Evolutionary conservation across 2,329 filamentous ascomycete species (phyloP), one percentile per base, ranked within the genome.

Genomic region (Nectriaceae sp.): DNA sequence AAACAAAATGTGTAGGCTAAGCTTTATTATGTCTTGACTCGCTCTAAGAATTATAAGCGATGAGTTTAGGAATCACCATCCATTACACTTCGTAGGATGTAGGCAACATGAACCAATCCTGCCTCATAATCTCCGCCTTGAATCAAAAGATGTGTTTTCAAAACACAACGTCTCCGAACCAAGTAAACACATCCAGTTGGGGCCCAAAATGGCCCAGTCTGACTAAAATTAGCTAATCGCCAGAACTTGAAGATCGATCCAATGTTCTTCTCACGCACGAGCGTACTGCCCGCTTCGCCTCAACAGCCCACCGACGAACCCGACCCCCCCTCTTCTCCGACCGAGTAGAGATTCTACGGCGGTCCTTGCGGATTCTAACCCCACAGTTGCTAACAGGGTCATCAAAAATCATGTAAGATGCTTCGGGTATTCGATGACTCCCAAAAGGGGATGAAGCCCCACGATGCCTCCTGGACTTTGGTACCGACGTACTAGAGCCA

Each of bases 241-340:
- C 51, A 20, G 52, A 54, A 40, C 56, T 55, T 20, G 58, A 56
- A n/a, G 62, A 55, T 49, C 70, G 62, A 52, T 66, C 62, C 44
- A 68, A 56, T 22, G 62, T 66, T 35, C 56, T 64, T 45, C 57
- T 65, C 42, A 72, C 54, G 42, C 65, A 70, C 20, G 56, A 62
- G 16, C 63, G 66, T 24, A 72, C 60, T 24, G 60, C 63, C 33
- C 58, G 59, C 40, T 61, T 70, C 20, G 66, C 67, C 39, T 64
- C 62, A 42, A 52, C 59, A 19, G 66, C 67, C 70, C 70, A 72
- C 31, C 59, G 61, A 47, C 59, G 65, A 24, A 72, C 56, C 22
- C 65, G 61, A 5, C 56, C 57, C 11, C 52, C 57, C 42, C 53
- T 54, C 44, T 55, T 61, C 37, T 54, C 60, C 21, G 57, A 47